phyloP scores from a whole-genome alignment of 2,329 filamentous ascomycete species.

The Cordyceps cateniannulata region DNA sequence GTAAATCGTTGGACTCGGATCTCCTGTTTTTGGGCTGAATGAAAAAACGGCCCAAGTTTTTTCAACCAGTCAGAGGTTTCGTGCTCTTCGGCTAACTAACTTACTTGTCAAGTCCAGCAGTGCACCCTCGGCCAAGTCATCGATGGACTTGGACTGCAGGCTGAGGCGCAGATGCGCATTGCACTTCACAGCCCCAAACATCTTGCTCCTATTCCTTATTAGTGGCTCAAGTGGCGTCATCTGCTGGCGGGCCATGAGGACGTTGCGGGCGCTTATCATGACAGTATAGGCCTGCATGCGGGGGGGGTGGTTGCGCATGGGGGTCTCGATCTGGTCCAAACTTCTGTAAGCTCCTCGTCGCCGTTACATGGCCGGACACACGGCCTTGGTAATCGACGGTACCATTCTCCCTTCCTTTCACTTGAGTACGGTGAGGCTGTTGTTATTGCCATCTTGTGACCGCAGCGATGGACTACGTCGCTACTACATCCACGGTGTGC shows the following conservation, averaged over 20 bases:
- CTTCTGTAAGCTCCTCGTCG: neutral
- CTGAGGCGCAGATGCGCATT: neutral
- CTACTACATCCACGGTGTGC: too few relatives aligned
- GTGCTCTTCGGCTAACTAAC: too few relatives aligned
- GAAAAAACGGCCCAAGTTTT: too few relatives aligned
- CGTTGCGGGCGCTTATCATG: neutral
- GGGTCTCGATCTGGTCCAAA: neutral
- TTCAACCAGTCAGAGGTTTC: too few relatives aligned
- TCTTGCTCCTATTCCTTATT: neutral
- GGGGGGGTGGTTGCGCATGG: neutral
- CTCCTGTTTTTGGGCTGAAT: too few relatives aligned
- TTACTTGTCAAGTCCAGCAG: too few relatives aligned
- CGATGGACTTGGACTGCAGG: neutral
- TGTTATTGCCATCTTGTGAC: too few relatives aligned
- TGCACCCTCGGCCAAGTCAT: too few relatives aligned
- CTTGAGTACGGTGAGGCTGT: too few relatives aligned
- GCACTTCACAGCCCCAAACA: neutral
- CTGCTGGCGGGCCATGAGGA: neutral
- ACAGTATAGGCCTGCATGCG: neutral
- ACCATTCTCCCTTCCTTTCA: too few relatives aligned
- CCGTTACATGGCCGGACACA: neutral
- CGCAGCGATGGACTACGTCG: too few relatives aligned
- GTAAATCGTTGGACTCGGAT: too few relatives aligned
- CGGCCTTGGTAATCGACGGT: neutral
- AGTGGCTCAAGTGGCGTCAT: slow-evolving; percentile 4